Evolutionary conservation across 306 rosid species (phyloP), one percentile per base, ranked within the genome.

Genomic region (Malus asiatica): DNA sequence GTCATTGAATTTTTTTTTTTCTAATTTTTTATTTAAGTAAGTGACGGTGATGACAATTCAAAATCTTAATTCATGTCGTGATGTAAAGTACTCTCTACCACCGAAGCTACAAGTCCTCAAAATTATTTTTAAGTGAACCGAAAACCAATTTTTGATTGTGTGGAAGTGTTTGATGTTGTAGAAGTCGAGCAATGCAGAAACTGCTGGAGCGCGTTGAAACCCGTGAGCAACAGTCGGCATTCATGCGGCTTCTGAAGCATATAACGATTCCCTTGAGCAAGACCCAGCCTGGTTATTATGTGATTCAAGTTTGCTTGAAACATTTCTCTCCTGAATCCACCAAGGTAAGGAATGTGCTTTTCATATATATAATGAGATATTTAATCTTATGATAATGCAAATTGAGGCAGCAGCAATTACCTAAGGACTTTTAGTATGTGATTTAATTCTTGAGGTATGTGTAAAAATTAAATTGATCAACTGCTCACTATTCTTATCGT

Each of bases 111-210:
- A 57, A n/a, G 22, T 23, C 11, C 14, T 20, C n/a, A 6, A 20
- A 19, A 53, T n/a, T n/a, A 58, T 57, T 58, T 20, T 22, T 58
- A 20, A 3, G 14, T 23, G 63, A 53, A 53, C 10, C 59, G 23
- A 53, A 52, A 53, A 53, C 59, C 8, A 53, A 6, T 53, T 53
- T 53, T 58, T 58, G 15, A 20, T 58, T 58, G 29, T 58, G 10
- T 57, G 22, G 62, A n/a, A 7, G 27, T 53, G 40, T 38, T 70
- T 38, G 53, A n/a, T 35, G 69, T 1, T 78, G 69, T 78, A 87
- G 91, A 35, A 68, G 71, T 51, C 29, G 79, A 25, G 86, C 63
- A 55, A 11, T 84, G n/a, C 85, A 80, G 65, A 77, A 25, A n/a
- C 66, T 90, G 62, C 1, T 86, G 15, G 33, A 33, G 46, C 29